These are phyloP conservation scores for Lasiodiplodia theobromae DNA, from an alignment of 2,329 filamentous ascomycete genomes.

Conservation along the genomic window DNA sequence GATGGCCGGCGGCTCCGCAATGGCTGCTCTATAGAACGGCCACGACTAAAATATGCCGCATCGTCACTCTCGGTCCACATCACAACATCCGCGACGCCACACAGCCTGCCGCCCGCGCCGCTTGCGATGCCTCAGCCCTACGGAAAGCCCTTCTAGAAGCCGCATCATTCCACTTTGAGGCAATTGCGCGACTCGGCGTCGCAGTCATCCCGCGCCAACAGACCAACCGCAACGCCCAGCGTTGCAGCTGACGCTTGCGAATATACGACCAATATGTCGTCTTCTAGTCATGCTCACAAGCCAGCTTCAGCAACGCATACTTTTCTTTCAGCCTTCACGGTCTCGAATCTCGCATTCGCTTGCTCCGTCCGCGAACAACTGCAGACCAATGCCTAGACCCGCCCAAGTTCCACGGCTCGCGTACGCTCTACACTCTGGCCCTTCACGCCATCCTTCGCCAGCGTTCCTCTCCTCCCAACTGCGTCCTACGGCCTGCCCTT, in stretches of 20 bases:
- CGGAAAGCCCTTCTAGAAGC: conserved; percentile 21
- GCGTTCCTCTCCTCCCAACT: background rate
- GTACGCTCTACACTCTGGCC: background rate
- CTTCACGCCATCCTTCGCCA: background rate
- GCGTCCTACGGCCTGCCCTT: background rate
- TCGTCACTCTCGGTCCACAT: conserved; percentile 9
- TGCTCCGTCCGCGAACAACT: background rate
- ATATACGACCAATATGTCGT: conserved; percentile 22
- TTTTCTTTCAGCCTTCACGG: background rate
- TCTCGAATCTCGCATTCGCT: background rate
- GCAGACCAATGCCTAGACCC: background rate
- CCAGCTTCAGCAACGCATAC: background rate
- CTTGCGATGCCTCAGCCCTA: conserved; percentile 16
- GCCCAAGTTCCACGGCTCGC: background rate
- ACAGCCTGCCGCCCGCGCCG: background rate
- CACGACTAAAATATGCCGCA: conserved; percentile 4
- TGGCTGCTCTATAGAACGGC: background rate
- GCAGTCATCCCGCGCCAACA: conserved; percentile 6
- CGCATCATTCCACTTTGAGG: conserved; percentile 1
- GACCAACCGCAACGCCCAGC: background rate
- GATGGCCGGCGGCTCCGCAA: background rate
- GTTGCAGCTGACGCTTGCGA: conserved; percentile 27
- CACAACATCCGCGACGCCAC: conserved; percentile 13
- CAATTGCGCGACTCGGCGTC: conserved; percentile 1
- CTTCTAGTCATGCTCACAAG: conserved; percentile 14